phyloP scores from a whole-genome alignment of 768 basidiomycete genomes.

The Tricholoma terreum region DNA sequence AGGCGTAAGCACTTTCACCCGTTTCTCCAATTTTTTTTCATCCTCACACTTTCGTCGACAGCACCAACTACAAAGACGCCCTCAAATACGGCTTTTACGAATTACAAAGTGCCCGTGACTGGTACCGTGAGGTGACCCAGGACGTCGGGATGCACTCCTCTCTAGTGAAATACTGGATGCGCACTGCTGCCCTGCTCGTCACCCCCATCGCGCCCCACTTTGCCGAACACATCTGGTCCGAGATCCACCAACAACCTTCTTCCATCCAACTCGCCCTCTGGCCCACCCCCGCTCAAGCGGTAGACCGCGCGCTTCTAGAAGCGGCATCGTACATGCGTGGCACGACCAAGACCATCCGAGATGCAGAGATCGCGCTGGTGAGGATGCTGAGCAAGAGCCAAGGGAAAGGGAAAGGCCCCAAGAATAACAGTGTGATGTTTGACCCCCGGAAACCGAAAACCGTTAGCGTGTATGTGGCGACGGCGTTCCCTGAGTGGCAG shows the following conservation, averaged over 20 bases:
- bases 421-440: conserved; percentile 47
- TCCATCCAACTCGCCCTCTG: conserved; percentile 84
- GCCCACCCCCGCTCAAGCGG: conserved; percentile 62
- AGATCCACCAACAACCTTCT: conserved; percentile 65
- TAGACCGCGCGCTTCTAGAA: conserved; percentile 68
- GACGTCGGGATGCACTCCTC: conserved; percentile 91
- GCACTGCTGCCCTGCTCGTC: conserved; percentile 72
- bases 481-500: conserved; percentile 92
- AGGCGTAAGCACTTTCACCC: conserved; percentile 54
- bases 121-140: conserved; percentile 91
- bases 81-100: conserved; percentile 96
- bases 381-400: conserved; percentile 82
- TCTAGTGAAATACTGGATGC: conserved; percentile 84
- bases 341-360: conserved; percentile 88
- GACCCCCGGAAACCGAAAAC: conserved; percentile 85
- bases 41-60: conserved; percentile 27
- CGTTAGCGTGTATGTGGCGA: conserved; percentile 89
- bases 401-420: conserved; percentile 45
- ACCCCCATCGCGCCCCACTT: conserved; percentile 92
- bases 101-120: conserved; percentile 86
- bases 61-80: conserved; percentile 94
- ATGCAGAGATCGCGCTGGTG: conserved; percentile 74
- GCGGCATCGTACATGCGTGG: conserved; percentile 83
- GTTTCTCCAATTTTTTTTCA: background rate
- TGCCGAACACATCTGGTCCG: conserved; percentile 85